Percentiles rank a stretch among this genome's conserved stretches.
These are phyloP conservation scores for Plasmodium gaboni DNA, from an alignment of 169 alveolate genomes.

Conservation along the genomic window DNA sequence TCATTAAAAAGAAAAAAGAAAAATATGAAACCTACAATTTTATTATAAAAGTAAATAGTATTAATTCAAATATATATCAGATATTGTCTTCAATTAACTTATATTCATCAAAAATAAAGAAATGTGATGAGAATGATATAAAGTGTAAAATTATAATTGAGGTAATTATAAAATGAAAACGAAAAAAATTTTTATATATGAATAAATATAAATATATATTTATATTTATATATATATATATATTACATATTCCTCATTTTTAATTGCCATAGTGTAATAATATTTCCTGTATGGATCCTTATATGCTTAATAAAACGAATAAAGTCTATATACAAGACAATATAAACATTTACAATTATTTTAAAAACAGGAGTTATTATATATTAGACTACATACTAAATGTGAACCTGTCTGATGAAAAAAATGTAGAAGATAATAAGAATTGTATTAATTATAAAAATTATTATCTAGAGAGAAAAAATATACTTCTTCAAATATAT, in stretches of 20 bases:
- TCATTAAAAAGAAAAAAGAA: slow-evolving; percentile 42
- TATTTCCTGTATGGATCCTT: slow-evolving; percentile 55
- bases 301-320: slow-evolving; percentile 52
- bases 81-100: slow-evolving; percentile 19
- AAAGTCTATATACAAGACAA: slow-evolving; percentile 44
- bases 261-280: slow-evolving; percentile 27
- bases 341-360: slow-evolving; percentile 43
- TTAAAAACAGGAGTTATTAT: slow-evolving; percentile 39
- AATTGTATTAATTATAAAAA: slow-evolving; percentile 16
- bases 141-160: slow-evolving; percentile 45
- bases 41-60: slow-evolving; percentile 47
- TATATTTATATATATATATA: slow-evolving; percentile 2
- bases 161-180: slow-evolving; percentile 12
- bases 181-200: background rate
- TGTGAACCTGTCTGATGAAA: slow-evolving; percentile 26
- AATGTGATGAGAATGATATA: background rate
- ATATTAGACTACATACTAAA: slow-evolving; percentile 36
- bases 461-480: slow-evolving; percentile 50
- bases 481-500: slow-evolving; percentile 33
- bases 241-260: background rate
- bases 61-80: slow-evolving; percentile 39
- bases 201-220: background rate
- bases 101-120: slow-evolving; percentile 6
- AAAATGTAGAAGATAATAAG: slow-evolving; percentile 28
- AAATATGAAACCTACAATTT: slow-evolving; percentile 45